Percentiles rank a stretch among this genome's conserved stretches.
Conservation (phyloP, 768 basidiomycete species). For the Guyanaporus albipodus region DNA sequence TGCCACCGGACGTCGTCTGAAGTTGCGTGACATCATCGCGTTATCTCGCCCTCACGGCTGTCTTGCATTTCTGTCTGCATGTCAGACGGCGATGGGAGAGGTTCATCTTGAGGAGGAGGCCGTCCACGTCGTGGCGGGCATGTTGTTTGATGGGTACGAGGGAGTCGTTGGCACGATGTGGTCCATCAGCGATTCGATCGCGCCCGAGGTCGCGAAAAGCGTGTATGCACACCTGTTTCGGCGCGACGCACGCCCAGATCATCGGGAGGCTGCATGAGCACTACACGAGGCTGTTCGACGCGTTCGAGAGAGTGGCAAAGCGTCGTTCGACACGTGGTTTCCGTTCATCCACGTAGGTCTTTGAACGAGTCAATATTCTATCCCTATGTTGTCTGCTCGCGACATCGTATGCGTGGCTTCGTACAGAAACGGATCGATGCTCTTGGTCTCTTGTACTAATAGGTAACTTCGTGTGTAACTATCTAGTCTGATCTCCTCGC, state of each 20-base stretch:
- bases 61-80: not conserved
- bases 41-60: not conserved
- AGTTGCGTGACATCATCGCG: not conserved
- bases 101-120: not conserved
- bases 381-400: too few relatives aligned
- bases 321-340: conserved; percentile 1
- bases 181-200: conserved; percentile 39
- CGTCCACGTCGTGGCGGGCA: not conserved
- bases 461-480: too few relatives aligned
- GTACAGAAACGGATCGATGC: too few relatives aligned
- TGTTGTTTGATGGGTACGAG: conserved; percentile 31
- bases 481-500: too few relatives aligned
- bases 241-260: not conserved
- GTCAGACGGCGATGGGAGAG: not conserved
- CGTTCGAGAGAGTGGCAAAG: not conserved
- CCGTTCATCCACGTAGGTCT: conserved; percentile 6
- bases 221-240: not conserved
- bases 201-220: conserved; percentile 28
- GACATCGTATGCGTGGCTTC: too few relatives aligned
- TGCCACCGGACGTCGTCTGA: not conserved
- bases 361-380: not conserved
- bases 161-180: conserved; percentile 43
- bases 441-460: too few relatives aligned
- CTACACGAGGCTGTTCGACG: not conserved
- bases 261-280: not conserved